These are phyloP conservation scores for Collybiopsis confluens DNA, from an alignment of 768 basidiomycete species.

Conservation along the genomic window DNA sequence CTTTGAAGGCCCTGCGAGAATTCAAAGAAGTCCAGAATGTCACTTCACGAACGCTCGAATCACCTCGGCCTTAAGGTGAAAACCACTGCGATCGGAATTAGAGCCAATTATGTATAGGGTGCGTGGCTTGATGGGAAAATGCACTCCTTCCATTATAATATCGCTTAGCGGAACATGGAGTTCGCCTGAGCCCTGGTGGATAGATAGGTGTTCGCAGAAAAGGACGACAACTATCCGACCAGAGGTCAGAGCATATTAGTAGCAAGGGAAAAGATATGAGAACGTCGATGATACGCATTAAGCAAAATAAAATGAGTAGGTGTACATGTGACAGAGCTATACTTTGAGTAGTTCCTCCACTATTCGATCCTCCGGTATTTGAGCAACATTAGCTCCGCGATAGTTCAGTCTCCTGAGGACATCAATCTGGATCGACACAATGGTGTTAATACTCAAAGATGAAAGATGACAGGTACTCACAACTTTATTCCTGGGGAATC, in stretches of 20 bases:
- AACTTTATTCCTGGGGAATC: conserved; percentile 80
- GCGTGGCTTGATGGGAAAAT: not conserved
- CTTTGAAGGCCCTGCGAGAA: no score
- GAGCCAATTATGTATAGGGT: no score
- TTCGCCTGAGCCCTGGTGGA: no score
- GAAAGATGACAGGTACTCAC: conserved; percentile 45
- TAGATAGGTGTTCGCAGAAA: no score
- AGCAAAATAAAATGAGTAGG: not conserved
- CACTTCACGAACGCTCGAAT: no score
- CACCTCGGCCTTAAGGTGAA: no score
- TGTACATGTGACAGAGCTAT: conserved; percentile 6
- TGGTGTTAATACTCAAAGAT: not conserved
- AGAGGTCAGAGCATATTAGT: no score
- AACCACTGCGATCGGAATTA: no score
- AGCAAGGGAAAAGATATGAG: no score
- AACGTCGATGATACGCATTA: no score
- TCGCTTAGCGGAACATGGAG: not conserved
- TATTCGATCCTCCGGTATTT: conserved; percentile 78
- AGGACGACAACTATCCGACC: no score
- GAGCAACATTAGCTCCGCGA: conserved; percentile 73
- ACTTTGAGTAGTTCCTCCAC: conserved; percentile 82
- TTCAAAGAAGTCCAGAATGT: no score
- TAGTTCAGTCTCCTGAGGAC: conserved; percentile 87
- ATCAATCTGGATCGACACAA: conserved; percentile 65
- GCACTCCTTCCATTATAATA: not conserved